Evolutionary conservation across 2,329 filamentous ascomycete species (phyloP), one percentile per base, ranked within the genome.

Genomic region (Aspergillus sergii): DNA sequence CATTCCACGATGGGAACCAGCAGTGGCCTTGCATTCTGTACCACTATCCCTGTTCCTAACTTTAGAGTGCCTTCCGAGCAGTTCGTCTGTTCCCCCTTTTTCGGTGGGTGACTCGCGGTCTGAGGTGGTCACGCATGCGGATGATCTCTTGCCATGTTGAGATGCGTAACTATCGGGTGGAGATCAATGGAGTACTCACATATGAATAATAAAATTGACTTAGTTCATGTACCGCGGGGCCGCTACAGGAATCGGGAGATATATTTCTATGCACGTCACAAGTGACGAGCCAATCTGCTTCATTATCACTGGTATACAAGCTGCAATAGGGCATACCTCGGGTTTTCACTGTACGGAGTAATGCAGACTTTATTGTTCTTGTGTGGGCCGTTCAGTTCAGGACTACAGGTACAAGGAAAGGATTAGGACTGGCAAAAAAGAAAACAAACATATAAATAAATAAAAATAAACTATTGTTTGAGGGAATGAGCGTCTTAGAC

Each of bases 21-120:
- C 39, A 62, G 39, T 39, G 50, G 23, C 39, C 26, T 53, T 55
- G 58, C 46, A 61, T 56, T n/a, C 26, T 63, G 58, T 60, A 60
- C 53, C 39, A 63, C 58, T 53, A 53, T 59, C 21, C 30, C 30
- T 54, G 51, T 54, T 54, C 51, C 51, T 54, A 54, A 54, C 51
- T 54, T 21, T 34, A 36, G 30, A 36, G 23, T 14, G 14, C 30
- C 21, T 36, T n/a, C 50, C 23, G 9, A 30, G 10, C 28, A 51
- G 19, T 14, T 36, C 51, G 11, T 55, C 11, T 39, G 19, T 26
- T 11, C 8, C 21, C n/a, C 51, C 19, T 26, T 39, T 23, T 55
- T 12, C 12, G 6, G 21, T 28, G 23, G 23, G 23, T 9, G 19
- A 12, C 19, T 34, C 48, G 30, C 30, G 51, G 21, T 26, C 16